Evolutionary conservation across 2,329 filamentous ascomycete species (phyloP).

Genomic region (Hymenoscyphus scutula): DNA sequence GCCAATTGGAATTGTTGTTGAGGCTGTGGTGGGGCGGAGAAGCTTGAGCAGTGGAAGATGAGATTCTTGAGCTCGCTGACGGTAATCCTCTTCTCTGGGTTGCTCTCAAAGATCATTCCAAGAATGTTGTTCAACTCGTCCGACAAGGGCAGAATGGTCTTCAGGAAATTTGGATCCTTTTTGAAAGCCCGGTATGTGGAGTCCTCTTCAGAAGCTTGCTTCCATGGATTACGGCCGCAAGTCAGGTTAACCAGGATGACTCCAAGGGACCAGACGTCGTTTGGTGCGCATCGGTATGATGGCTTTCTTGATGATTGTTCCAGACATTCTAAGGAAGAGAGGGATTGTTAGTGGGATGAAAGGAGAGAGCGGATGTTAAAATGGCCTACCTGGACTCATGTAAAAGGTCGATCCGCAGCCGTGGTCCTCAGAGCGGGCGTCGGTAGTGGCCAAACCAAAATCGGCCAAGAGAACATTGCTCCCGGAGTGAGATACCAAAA

Average conservation of each 20-base stretch:
- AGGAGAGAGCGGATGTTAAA: slow-evolving; percentile 19
- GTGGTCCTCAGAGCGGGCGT: slow-evolving; percentile 84
- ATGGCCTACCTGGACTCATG: slow-evolving; percentile 90
- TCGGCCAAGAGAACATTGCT: slow-evolving; percentile 93
- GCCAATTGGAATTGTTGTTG: slow-evolving; percentile 12
- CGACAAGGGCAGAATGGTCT: slow-evolving; percentile 88
- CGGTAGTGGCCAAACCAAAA: slow-evolving; percentile 90
- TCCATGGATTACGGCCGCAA: slow-evolving; percentile 98
- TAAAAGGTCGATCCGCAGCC: slow-evolving; percentile 98
- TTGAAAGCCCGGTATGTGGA: slow-evolving; percentile 91
- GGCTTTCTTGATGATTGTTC: slow-evolving; percentile 71
- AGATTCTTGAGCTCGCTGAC: slow-evolving; percentile 74
- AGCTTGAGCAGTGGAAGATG: slow-evolving; percentile 64
- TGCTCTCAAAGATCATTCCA: slow-evolving; percentile 80
- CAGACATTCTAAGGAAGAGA: slow-evolving; percentile 69
- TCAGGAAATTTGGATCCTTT: slow-evolving; percentile 81
- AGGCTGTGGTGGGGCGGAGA: slow-evolving; percentile 28
- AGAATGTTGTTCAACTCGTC: slow-evolving; percentile 87
- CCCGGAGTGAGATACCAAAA: slow-evolving; percentile 85
- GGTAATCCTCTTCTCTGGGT: slow-evolving; percentile 79
- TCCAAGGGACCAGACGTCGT: slow-evolving; percentile 97
- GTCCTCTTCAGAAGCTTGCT: slow-evolving; percentile 89
- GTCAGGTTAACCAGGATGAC: slow-evolving; percentile 97
- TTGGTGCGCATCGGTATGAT: slow-evolving; percentile 87
- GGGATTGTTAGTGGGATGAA: slow-evolving; percentile 32